Base-by-base conservation (phyloP, 495 filamentous ascomycete species). In the Penicillium canariense region DNA sequence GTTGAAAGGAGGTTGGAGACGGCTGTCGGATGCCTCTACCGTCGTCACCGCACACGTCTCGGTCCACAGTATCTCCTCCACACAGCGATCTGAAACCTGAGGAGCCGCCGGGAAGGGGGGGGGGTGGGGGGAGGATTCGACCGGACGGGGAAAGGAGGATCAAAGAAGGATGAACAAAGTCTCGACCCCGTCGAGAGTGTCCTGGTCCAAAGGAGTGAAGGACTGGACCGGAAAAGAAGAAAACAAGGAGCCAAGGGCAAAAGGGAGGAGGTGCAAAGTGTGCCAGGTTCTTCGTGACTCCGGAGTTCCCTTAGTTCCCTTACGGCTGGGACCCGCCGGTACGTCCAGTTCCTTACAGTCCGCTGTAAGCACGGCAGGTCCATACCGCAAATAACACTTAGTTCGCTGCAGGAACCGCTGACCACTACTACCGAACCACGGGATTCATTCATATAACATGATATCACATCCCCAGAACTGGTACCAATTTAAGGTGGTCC, bases 161-260 rank as follows among this genome's bases (percentile, higher is more conserved):
- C 43, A 30, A 40, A 44, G 43, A 26, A 23, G 40, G 39, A 32
- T 35, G 26, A 52, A 26, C 2, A 50, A 30, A 50, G 25, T 12
- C 25, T 50, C 34, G 48, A 40, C 39, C 48, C 34, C 28, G 34
- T 17, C 25, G 34, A 50, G 48, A 4, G 9, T n/a, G 42, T 26
- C 45, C 50, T 56, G 31, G 50, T 63, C 67, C 66, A 30, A 69
- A 67, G 30, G 61, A 67, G 67, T 67, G 68, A 59, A 64, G 63
- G 65, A 63, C 50, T 34, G 38, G 39, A 44, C 34, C 27, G 23
- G 6, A 23, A 32, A 43, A 51, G 22, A 28, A 17, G 14, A 23
- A 26, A 48, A 8, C 28, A 34, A 35, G 46, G 20, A 32, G 46
- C 23, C 28, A 48, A 53, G 50, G 42, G 52, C 28, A 47, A 27